Conservation (phyloP, 768 basidiomycete genomes). For the Gloeostereum incarnatum region DNA sequence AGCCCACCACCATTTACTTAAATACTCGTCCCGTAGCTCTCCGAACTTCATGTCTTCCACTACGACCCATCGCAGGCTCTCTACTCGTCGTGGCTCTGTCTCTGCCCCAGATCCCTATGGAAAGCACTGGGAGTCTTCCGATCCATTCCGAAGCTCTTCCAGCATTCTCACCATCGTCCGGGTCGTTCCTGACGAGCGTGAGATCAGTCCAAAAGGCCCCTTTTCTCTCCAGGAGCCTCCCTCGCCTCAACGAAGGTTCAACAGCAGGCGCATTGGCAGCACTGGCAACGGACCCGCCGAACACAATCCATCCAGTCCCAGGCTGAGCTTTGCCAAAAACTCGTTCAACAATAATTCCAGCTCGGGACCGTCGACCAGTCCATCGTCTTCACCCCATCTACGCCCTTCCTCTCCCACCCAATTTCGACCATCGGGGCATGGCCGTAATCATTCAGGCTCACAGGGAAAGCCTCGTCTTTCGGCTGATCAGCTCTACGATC, state of each 20-base stretch:
- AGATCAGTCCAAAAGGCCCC: neutral
- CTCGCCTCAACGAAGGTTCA: slow-evolving; percentile 16
- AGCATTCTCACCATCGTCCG: slow-evolving; percentile 72
- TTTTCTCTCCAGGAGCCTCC: slow-evolving; percentile 24
- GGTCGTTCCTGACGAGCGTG: slow-evolving; percentile 23
- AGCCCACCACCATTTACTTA: too few relatives aligned
- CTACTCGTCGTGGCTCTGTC: slow-evolving; percentile 56
- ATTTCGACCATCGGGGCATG: slow-evolving; percentile 15
- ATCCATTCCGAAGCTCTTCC: slow-evolving; percentile 45
- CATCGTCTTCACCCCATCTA: slow-evolving; percentile 30
- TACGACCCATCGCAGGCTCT: slow-evolving; percentile 35
- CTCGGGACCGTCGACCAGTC: slow-evolving; percentile 23
- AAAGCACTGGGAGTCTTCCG: slow-evolving; percentile 39
- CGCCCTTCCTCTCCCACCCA: slow-evolving; percentile 37
- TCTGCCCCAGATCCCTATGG: slow-evolving; percentile 65
- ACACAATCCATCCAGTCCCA: slow-evolving; percentile 12
- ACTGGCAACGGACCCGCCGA: slow-evolving; percentile 13
- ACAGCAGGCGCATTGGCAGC: slow-evolving; percentile 20
- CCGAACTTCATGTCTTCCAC: too few relatives aligned
- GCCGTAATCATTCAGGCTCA: too few relatives aligned
- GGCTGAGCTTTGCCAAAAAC: slow-evolving; percentile 58
- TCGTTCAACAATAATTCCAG: slow-evolving; percentile 29
- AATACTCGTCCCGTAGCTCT: too few relatives aligned
- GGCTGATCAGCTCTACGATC: slow-evolving; percentile 67
- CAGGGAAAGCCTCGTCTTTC: slow-evolving; percentile 42